A percentile compares a stretch with the other conserved stretches of the same genome.
phyloP scores from a whole-genome alignment of 441 rosid genomes.

The Flueggea neowawraea region DNA sequence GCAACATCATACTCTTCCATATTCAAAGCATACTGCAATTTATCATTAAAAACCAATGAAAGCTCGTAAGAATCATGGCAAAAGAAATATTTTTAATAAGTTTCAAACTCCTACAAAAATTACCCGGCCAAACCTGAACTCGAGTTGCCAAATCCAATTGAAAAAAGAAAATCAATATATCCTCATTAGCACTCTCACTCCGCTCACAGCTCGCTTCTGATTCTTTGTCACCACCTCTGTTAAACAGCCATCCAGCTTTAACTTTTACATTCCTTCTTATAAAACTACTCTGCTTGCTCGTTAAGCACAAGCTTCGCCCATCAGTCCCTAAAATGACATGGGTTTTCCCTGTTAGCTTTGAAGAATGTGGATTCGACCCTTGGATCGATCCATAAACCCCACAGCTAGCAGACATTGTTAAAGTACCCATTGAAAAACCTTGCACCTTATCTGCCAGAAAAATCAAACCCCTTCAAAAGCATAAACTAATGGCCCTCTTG shows the following conservation, averaged over 20 bases:
- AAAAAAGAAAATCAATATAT: constrained; percentile 85
- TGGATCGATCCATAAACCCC: constrained; percentile 35
- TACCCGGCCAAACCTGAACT: constrained; percentile 61
- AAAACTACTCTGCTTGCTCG: constrained; percentile 21
- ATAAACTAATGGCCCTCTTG: neutral
- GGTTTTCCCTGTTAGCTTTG: constrained; percentile 27
- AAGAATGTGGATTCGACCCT: constrained; percentile 33
- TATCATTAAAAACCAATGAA: neutral
- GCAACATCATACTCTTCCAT: constrained; percentile 89
- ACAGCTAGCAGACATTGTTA: constrained; percentile 37
- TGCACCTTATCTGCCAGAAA: constrained; percentile 38
- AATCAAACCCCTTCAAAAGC: constrained; percentile 4
- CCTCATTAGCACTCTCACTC: constrained; percentile 93
- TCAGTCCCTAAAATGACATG: constrained; percentile 22
- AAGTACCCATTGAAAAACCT: constrained; percentile 41
- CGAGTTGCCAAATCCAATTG: constrained; percentile 89
- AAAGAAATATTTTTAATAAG: neutral
- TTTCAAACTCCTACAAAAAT: no score
- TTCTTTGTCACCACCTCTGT: constrained; percentile 53
- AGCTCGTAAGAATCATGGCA: constrained; percentile 13
- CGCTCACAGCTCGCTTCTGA: constrained; percentile 63
- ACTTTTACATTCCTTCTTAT: constrained; percentile 46
- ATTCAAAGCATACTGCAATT: constrained; percentile 79
- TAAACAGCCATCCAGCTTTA: constrained; percentile 89
- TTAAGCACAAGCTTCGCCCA: constrained; percentile 29